These are phyloP conservation scores for Pholiota molesta DNA, from an alignment of 768 basidiomycete genomes.

Conservation along the genomic window DNA sequence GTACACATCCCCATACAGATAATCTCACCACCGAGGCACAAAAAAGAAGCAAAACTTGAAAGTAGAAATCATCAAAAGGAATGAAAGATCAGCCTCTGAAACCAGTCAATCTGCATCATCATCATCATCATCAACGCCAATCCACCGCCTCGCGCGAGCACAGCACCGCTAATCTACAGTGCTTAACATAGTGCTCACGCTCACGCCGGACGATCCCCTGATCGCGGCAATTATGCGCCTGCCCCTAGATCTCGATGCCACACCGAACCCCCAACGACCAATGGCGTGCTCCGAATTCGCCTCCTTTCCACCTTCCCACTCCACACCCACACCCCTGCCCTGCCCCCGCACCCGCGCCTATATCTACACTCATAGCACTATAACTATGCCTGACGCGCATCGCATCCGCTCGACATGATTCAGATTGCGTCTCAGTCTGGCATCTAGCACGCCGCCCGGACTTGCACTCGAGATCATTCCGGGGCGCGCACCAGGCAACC, in stretches of 20 bases:
- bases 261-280: neutral
- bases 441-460: neutral
- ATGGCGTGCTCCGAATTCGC: neutral
- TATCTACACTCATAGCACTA: neutral
- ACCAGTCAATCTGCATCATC: neutral
- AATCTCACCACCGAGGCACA: neutral
- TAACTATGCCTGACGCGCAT: neutral
- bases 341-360: neutral
- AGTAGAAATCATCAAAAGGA: neutral
- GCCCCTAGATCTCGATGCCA: neutral
- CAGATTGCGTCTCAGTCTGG: neutral
- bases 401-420: neutral
- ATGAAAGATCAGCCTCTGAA: neutral
- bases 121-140: neutral
- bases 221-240: constrained; percentile 9
- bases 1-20: neutral
- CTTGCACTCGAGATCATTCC: too few species aligned
- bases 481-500: too few species aligned
- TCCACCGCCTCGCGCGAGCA: neutral
- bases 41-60: neutral
- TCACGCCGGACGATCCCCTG: neutral
- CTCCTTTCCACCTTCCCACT: neutral
- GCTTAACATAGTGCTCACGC: neutral
- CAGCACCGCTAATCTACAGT: neutral
- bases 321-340: too few species aligned